Percentiles rank a stretch among this genome's conserved stretches.
These are phyloP conservation scores for Withania somnifera DNA, from an alignment of 305 asterid species.

Conservation along the genomic window DNA sequence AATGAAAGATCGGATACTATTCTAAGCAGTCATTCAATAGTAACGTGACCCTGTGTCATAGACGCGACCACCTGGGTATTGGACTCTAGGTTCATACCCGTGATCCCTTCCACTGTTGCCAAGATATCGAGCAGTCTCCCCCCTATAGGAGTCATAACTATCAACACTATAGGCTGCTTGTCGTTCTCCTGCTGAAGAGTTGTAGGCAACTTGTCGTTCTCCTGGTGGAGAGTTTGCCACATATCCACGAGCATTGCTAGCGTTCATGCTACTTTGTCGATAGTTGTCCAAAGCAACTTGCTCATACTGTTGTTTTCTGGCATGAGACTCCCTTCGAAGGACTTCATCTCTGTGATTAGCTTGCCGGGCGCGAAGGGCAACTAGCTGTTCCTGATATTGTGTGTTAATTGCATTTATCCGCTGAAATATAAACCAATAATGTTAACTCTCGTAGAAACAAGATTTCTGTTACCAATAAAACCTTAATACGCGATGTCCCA, in stretches of 20 bases:
- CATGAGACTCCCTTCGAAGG: constrained; percentile 65
- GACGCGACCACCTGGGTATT: constrained; percentile 57
- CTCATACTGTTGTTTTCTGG: constrained; percentile 72
- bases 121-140: constrained; percentile 42
- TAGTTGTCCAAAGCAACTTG: constrained; percentile 48
- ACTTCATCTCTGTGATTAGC: constrained; percentile 65
- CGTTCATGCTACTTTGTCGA: constrained; percentile 33
- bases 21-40: constrained; percentile 18
- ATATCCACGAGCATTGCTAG: constrained; percentile 44
- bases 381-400: constrained; percentile 69
- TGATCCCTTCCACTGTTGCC: constrained; percentile 47
- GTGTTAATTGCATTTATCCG: constrained; percentile 58
- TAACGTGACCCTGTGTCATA: constrained; percentile 57
- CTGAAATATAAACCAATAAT: constrained; percentile 22
- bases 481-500: background rate
- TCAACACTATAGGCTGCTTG: constrained; percentile 39
- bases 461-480: background rate
- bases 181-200: constrained; percentile 35
- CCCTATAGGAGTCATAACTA: constrained; percentile 51
- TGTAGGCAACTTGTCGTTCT: constrained; percentile 44
- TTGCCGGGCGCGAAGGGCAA: constrained; percentile 62
- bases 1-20: background rate
- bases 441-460: background rate
- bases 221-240: constrained; percentile 23
- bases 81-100: constrained; percentile 54